Conservation (phyloP, 495 filamentous ascomycete species). For the Sphaerosporella brunnea region DNA sequence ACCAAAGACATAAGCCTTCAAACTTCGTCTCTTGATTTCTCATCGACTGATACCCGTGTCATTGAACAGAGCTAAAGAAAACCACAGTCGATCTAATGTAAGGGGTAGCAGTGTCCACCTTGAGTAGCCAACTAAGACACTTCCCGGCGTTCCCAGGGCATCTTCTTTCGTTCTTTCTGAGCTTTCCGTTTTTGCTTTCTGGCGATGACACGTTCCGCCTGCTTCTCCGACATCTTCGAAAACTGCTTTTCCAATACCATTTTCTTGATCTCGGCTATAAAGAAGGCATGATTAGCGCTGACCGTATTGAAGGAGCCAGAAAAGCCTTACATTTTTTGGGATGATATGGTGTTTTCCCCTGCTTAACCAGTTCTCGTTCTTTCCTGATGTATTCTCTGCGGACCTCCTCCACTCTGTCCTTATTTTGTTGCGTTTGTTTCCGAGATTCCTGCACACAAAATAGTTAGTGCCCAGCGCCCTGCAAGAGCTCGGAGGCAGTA, state of each 20-base stretch:
- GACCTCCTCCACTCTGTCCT: slow-evolving; percentile 48
- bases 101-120: too few species aligned
- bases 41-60: too few species aligned
- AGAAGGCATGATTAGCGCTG: too few species aligned
- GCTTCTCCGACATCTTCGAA: slow-evolving; percentile 56
- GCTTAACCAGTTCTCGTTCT: slow-evolving; percentile 64
- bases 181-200: slow-evolving; percentile 46
- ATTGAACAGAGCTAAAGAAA: too few species aligned
- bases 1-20: too few species aligned
- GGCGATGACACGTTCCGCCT: slow-evolving; percentile 65
- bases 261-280: slow-evolving; percentile 68
- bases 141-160: slow-evolving; percentile 17
- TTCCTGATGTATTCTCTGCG: slow-evolving; percentile 53
- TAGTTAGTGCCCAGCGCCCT: too few species aligned
- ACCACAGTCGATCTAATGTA: too few species aligned
- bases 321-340: slow-evolving; percentile 46
- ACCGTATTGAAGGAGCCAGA: too few species aligned
- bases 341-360: slow-evolving; percentile 87
- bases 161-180: slow-evolving; percentile 23
- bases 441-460: slow-evolving; percentile 39
- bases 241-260: slow-evolving; percentile 60
- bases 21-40: too few species aligned
- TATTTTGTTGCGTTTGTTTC: slow-evolving; percentile 47
- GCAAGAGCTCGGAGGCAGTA: too few species aligned
- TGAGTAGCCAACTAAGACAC: too few species aligned